phyloP scores from a whole-genome alignment of 345 rosid genomes.

The Populus euphratica region DNA sequence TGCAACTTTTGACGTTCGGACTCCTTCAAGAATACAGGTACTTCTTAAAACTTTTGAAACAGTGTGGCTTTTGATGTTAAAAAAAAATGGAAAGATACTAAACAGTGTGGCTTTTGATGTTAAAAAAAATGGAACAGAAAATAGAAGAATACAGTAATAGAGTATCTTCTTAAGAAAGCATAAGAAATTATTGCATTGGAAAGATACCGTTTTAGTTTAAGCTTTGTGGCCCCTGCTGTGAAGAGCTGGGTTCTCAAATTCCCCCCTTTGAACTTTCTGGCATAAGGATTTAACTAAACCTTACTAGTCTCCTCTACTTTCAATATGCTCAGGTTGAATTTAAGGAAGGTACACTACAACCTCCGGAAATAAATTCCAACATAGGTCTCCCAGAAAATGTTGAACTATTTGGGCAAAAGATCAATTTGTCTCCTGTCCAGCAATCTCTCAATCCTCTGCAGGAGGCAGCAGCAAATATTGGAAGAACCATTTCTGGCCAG shows the following conservation, averaged over 20 bases:
- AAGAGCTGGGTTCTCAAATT: neutral
- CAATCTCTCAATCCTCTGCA: constrained; percentile 75
- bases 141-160: neutral
- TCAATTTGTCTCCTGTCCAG: constrained; percentile 61
- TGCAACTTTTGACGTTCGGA: constrained; percentile 75
- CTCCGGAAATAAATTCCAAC: constrained; percentile 78
- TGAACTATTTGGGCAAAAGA: constrained; percentile 66
- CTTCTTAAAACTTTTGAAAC: constrained; percentile 2
- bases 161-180: neutral
- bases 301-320: neutral
- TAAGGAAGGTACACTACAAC: constrained; percentile 74
- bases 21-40: constrained; percentile 86
- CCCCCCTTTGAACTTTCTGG: neutral
- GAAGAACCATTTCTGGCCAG: constrained; percentile 73
- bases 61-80: neutral
- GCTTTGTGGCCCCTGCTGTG: neutral
- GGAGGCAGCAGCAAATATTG: constrained; percentile 62
- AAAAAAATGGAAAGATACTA: neutral
- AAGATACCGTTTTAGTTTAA: neutral
- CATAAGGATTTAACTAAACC: neutral
- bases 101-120: neutral
- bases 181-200: neutral
- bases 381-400: constrained; percentile 67
- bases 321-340: constrained; percentile 64
- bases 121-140: neutral